Conservation (phyloP, 1,284 basidiomycete genomes). For the Kalmanozyma brasiliensis region DNA sequence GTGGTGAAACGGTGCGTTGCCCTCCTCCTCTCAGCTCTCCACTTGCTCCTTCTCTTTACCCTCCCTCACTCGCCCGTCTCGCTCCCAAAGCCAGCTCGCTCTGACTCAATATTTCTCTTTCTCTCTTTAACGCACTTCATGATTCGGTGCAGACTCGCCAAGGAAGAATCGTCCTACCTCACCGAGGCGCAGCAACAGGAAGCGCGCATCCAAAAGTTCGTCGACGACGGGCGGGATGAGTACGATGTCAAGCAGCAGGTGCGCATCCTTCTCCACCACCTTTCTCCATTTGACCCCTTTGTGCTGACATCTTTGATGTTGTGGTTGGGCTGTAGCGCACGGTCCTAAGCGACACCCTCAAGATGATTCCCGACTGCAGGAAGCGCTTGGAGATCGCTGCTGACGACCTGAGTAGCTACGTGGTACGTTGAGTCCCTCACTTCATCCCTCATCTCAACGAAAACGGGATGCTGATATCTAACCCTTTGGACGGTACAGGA, state of each 20-base stretch:
- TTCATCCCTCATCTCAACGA: too few relatives aligned
- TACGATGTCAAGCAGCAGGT: slow-evolving; percentile 59
- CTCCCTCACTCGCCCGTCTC: neutral
- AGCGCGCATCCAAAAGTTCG: slow-evolving; percentile 28
- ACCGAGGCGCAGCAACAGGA: slow-evolving; percentile 44
- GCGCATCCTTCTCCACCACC: neutral
- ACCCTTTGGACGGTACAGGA: slow-evolving; percentile 7
- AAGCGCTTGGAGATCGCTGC: slow-evolving; percentile 40
- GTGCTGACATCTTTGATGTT: neutral
- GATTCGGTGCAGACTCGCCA: slow-evolving; percentile 33
- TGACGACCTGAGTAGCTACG: slow-evolving; percentile 39
- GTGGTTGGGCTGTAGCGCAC: slow-evolving; percentile 7
- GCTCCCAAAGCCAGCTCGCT: too few relatives aligned
- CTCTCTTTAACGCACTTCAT: neutral
- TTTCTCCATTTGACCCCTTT: neutral
- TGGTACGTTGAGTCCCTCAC: slow-evolving; percentile 33
- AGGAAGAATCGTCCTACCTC: slow-evolving; percentile 55
- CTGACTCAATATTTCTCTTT: too few relatives aligned
- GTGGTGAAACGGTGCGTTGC: slow-evolving; percentile 52
- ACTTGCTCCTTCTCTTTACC: neutral
- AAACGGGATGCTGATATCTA: neutral
- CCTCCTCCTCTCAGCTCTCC: neutral
- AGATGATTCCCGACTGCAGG: slow-evolving; percentile 60
- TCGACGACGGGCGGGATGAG: slow-evolving; percentile 50
- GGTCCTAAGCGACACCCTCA: slow-evolving; percentile 48